Evolutionary conservation across 2,329 filamentous ascomycete genomes (phyloP).

Genomic region (Phialocephala sp.): DNA sequence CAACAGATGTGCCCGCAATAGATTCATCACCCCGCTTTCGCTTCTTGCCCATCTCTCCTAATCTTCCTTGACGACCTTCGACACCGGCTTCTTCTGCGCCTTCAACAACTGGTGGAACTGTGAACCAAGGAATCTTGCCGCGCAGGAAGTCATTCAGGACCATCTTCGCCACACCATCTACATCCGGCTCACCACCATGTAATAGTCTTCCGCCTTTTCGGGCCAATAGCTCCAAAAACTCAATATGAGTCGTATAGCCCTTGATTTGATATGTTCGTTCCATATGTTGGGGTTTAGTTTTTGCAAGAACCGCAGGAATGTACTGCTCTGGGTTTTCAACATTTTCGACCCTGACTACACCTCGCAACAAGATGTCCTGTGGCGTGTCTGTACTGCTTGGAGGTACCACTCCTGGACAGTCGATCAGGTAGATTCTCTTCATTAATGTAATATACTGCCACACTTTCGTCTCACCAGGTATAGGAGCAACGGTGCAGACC

Average conservation of each 20-base stretch:
- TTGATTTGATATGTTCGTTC: slow-evolving; percentile 91
- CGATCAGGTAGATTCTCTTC: slow-evolving; percentile 93
- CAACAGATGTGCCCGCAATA: slow-evolving; percentile 48
- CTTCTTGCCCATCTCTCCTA: slow-evolving; percentile 88
- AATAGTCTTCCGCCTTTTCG: slow-evolving; percentile 85
- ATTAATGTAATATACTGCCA: slow-evolving; percentile 98
- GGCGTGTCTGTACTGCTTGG: slow-evolving; percentile 84
- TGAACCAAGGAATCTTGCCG: slow-evolving; percentile 97
- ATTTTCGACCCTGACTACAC: slow-evolving; percentile 93
- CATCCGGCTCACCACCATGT: slow-evolving; percentile 91
- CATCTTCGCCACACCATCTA: slow-evolving; percentile 96
- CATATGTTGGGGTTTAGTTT: slow-evolving; percentile 85
- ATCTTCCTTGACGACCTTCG: slow-evolving; percentile 75
- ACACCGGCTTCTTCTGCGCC: slow-evolving; percentile 56
- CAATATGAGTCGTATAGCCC: slow-evolving; percentile 75
- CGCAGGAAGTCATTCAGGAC: slow-evolving; percentile 95
- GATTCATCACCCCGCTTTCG: slow-evolving; percentile 66
- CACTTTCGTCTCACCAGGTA: slow-evolving; percentile 95
- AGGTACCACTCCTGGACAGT: slow-evolving; percentile 95
- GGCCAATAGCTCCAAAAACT: slow-evolving; percentile 87
- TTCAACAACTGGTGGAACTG: slow-evolving; percentile 70
- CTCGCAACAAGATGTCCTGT: slow-evolving; percentile 85
- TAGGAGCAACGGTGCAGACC: slow-evolving; percentile 90
- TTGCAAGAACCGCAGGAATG: slow-evolving; percentile 79
- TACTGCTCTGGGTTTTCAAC: slow-evolving; percentile 97